Base-by-base conservation (phyloP, 139 green algal species). In the Mesotaenium endlicherianum region DNA sequence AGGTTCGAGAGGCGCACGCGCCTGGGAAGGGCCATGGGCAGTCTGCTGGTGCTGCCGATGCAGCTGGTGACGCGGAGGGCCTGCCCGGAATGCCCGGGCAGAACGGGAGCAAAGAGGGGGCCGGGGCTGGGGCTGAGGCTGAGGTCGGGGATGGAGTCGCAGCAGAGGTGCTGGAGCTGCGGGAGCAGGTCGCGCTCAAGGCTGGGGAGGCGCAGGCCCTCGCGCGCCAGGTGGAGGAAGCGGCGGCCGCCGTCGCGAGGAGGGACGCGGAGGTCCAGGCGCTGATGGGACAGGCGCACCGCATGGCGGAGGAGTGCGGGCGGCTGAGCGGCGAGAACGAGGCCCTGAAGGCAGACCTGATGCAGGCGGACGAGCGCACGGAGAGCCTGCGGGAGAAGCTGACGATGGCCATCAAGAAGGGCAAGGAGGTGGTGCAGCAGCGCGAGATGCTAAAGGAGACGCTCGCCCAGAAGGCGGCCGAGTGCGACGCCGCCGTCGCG, bases 371-470 rank as follows among this genome's bases (percentile, higher is more conserved):
- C 36, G 42, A 77, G 38, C 80, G 17, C 17, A 17, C 80, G 11
- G 67, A 16, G 45, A 42, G 44, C 20, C 36, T 79, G 11, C 42
- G 58, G 40, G 76, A 83, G 31, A 83, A 80, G 67, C 47, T 83
- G 67, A 79, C 41, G 17, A 43, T 83, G 59, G 76, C 76, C 3
- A 78, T 83, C 26, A 83, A 79, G 39, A 83, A 83, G 60, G 76
- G 76, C 3, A 83, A 83, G 60, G 76, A 83, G 76, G 76, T 83
- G 8, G 76, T 83, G 16, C 60, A 82, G 67, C 76, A 83, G 40
- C 2, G 76, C 14, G 76, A 83, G 45, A 26, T 44, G 20, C 39
- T 83, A 3, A 83, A 83, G 16, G 34, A 20, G 31, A 31, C 59
- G 0, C 67, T 83, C 39, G 36, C 39, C 6, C 17, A 82, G 14